A percentile compares a stretch with the other conserved stretches of the same genome.
phyloP scores from a whole-genome alignment of 2,329 filamentous ascomycete genomes.

The Fusarium nisikadoi region DNA sequence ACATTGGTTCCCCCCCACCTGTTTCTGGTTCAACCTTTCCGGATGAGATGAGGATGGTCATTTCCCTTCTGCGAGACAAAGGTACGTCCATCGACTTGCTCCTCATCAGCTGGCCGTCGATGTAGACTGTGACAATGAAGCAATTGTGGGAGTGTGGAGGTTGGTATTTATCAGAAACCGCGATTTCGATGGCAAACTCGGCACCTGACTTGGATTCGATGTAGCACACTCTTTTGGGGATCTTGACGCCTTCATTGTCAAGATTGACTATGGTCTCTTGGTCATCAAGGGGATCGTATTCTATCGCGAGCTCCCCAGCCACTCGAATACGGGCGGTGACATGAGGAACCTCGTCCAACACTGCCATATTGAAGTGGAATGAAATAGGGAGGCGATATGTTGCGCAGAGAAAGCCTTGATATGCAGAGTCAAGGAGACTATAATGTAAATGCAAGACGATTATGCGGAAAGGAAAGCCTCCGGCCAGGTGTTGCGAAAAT shows the following conservation, averaged over 20 bases:
- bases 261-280: not conserved
- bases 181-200: conserved; percentile 26
- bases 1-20: too few species aligned
- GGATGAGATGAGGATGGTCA: too few species aligned
- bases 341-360: conserved; percentile 28
- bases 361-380: conserved; percentile 30
- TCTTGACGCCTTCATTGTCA: not conserved
- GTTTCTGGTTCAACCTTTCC: too few species aligned
- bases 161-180: not conserved
- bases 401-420: fast-evolving
- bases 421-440: not conserved
- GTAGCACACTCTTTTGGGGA: conserved; percentile 20
- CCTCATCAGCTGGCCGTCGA: conserved; percentile 28
- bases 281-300: conserved; percentile 26
- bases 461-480: not conserved
- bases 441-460: too few species aligned
- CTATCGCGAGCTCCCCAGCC: conserved; percentile 30
- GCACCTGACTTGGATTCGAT: conserved; percentile 40
- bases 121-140: fast-evolving
- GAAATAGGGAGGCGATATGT: not conserved
- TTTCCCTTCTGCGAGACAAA: too few species aligned
- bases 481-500: not conserved
- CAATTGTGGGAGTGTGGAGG: fast-evolving
- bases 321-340: conserved; percentile 32
- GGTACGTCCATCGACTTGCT: too few species aligned